These are phyloP conservation scores for Phytophthora pisi DNA, from an alignment of 352 stramenopile genomes.

Conservation along the genomic window DNA sequence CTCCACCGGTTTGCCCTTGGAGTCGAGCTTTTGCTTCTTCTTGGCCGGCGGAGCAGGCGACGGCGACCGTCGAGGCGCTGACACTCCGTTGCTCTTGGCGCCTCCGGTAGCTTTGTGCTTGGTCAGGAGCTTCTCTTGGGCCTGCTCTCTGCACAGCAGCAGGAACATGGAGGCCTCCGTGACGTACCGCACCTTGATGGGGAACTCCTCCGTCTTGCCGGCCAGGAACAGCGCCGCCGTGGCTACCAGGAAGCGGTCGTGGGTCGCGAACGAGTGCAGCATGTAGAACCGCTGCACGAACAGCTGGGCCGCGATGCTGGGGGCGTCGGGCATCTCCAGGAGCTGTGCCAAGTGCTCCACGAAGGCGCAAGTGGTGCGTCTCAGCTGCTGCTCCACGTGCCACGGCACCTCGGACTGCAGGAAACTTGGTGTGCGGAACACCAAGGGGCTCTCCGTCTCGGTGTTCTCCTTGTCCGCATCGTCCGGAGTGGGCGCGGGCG, in stretches of 20 bases:
- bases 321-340: slow-evolving; percentile 65
- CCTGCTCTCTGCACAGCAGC: slow-evolving; percentile 50
- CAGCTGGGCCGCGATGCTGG: slow-evolving; percentile 61
- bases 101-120: slow-evolving; percentile 17
- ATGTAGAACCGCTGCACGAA: slow-evolving; percentile 83
- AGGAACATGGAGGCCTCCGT: slow-evolving; percentile 80
- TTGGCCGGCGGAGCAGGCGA: slow-evolving; percentile 30
- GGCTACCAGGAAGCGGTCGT: slow-evolving; percentile 82
- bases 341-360: slow-evolving; percentile 68
- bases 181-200: slow-evolving; percentile 77
- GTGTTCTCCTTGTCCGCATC: slow-evolving; percentile 40
- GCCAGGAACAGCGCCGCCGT: slow-evolving; percentile 80
- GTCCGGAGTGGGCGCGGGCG: not conserved
- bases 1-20: slow-evolving; percentile 48
- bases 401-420: slow-evolving; percentile 52
- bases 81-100: slow-evolving; percentile 18
- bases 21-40: slow-evolving; percentile 36
- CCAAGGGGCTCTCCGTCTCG: not conserved
- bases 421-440: slow-evolving; percentile 60
- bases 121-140: slow-evolving; percentile 35
- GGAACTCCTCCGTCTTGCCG: slow-evolving; percentile 78
- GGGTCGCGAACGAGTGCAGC: slow-evolving; percentile 75
- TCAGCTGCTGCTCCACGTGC: slow-evolving; percentile 63
- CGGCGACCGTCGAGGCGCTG: slow-evolving; percentile 11
- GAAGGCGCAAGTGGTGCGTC: slow-evolving; percentile 68